phyloP scores from a whole-genome alignment of 2,329 filamentous ascomycete genomes.

The Torrubiella hemipterigena region DNA sequence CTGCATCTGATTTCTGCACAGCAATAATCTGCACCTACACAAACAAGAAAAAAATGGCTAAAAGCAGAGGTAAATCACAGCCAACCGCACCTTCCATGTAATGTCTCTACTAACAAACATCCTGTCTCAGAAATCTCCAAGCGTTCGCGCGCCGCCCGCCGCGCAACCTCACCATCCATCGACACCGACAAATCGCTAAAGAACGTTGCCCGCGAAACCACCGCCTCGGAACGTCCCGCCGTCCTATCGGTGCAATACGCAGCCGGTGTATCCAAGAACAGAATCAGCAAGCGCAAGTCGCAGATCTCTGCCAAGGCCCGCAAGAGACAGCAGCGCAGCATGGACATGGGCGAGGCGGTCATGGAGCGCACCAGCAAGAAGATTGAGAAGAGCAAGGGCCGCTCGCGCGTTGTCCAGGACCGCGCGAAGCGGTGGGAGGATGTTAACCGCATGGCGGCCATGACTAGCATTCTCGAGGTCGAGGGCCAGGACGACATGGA shows the following conservation, averaged over 20 bases:
- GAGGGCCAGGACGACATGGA: constrained; percentile 11
- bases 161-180: constrained; percentile 58
- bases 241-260: constrained; percentile 56
- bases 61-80: background rate
- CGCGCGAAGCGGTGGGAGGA: constrained; percentile 46
- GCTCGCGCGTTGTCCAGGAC: constrained; percentile 32
- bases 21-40: background rate
- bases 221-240: constrained; percentile 42
- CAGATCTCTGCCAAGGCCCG: constrained; percentile 42
- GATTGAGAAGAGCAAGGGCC: constrained; percentile 40
- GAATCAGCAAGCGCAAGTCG: constrained; percentile 41
- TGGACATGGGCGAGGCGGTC: constrained; percentile 48
- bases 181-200: constrained; percentile 62
- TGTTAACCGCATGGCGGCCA: constrained; percentile 45
- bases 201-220: constrained; percentile 33
- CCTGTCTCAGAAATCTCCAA: constrained; percentile 52
- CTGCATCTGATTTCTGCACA: too few species aligned
- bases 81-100: too few species aligned
- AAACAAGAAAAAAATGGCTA: background rate
- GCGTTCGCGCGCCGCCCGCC: constrained; percentile 64
- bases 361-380: constrained; percentile 46
- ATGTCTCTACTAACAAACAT: too few species aligned
- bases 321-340: constrained; percentile 41
- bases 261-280: constrained; percentile 58
- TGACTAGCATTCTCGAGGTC: constrained; percentile 15